These are phyloP conservation scores for Teratosphaeria gauchensis DNA, from an alignment of 2,329 filamentous ascomycete species.

Conservation along the genomic window DNA sequence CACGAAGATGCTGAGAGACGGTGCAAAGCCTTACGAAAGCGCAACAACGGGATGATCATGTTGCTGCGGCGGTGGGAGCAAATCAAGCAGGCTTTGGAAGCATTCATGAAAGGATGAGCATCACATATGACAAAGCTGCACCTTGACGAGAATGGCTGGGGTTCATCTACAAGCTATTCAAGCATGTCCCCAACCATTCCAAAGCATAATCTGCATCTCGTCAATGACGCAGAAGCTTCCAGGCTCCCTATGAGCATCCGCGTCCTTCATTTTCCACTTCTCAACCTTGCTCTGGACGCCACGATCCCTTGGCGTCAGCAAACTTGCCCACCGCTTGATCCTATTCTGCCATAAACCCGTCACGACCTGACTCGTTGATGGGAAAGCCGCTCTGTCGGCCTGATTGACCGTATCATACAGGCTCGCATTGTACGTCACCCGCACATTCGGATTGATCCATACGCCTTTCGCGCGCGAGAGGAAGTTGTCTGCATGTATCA, in stretches of 20 bases:
- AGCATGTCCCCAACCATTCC: slow-evolving; percentile 29
- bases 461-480: slow-evolving; percentile 45
- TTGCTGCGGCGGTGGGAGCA: slow-evolving; percentile 29
- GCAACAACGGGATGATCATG: slow-evolving; percentile 3
- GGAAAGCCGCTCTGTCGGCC: slow-evolving; percentile 5
- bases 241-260: slow-evolving; percentile 10
- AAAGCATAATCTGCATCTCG: slow-evolving; percentile 30
- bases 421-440: slow-evolving; percentile 50
- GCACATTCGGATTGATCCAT: slow-evolving; percentile 59
- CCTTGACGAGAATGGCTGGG: neutral
- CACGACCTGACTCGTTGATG: slow-evolving; percentile 5
- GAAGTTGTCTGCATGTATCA: slow-evolving; percentile 64
- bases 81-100: slow-evolving; percentile 17
- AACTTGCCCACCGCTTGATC: slow-evolving; percentile 5
- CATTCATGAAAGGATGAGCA: slow-evolving; percentile 2
- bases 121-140: neutral
- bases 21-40: slow-evolving; percentile 4
- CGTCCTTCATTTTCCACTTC: slow-evolving; percentile 5
- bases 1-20: slow-evolving; percentile 7
- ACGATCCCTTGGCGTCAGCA: neutral
- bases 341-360: slow-evolving; percentile 18
- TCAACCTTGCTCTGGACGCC: neutral
- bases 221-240: slow-evolving; percentile 28
- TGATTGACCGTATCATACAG: slow-evolving; percentile 19
- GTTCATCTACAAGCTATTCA: slow-evolving; percentile 6